Evolutionary conservation across 306 rosid species (phyloP), one percentile per base, ranked within the genome.

Genomic region (Pueraria montana): DNA sequence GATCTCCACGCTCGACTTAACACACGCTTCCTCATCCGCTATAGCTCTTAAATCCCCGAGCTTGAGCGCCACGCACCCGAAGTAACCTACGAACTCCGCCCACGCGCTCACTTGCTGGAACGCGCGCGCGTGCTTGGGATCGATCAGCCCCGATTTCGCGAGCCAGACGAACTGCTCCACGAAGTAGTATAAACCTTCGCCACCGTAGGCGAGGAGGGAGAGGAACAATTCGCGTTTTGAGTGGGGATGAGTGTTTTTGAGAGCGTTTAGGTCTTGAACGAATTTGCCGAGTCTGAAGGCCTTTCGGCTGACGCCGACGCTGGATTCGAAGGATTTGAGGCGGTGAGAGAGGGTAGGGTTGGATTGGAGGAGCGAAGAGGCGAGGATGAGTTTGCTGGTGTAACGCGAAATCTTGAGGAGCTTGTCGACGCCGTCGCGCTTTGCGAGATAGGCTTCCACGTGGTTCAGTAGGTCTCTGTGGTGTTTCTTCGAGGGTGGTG

Each of bases 361-460:
- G 65, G 84, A 88, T 11, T 88, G 87, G 24, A 89, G 71, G 14
- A 88, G 56, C 0, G 95, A 88, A 24, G 98, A 88, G 74, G 97
- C 85, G 74, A 95, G 88, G 62, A 92, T 71, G 80, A 93, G 85
- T 75, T 95, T 95, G 24, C 96, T 18, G 75, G 93, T 83, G 91
- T 95, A 95, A 45, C 99, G 74, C 32, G 91, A 91, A 43, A 93
- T 92, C 70, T 95, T 95, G 84, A 95, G 95, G 21, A 95, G 96
- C 87, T 95, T 93, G 91, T 95, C 99, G 2, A 95, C 97, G 83
- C 98, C 99, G 79, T 95, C 99, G 32, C 98, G 87, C 74, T 93
- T 95, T 0, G 99, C 90, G 46, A 95, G 98, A 73, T 93, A 93
- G 10, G 88, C 78, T 89, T 93, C 99, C 17, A 92, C 87, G 70